Conservation (phyloP, 2,329 filamentous ascomycete genomes). For the Penicillium sp. region DNA sequence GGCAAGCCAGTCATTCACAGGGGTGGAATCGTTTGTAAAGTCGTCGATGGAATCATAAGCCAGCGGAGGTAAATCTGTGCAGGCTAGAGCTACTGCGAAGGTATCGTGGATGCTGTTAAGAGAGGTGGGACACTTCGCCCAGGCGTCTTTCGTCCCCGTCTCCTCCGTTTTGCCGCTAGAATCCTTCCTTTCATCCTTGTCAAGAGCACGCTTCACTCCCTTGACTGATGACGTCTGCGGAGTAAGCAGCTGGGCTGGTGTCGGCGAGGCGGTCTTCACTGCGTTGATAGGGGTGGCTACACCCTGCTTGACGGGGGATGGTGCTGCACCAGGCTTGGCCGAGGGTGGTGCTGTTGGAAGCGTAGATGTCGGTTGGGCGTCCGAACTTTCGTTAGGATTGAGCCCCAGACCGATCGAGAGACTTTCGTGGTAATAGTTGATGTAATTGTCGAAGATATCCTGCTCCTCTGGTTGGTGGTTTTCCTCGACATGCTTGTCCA, state of each 20-base stretch:
- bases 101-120: slow-evolving; percentile 38
- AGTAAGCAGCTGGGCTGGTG: slow-evolving; percentile 34
- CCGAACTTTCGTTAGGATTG: slow-evolving; percentile 19
- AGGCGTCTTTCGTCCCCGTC: slow-evolving; percentile 30
- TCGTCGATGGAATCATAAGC: slow-evolving; percentile 38
- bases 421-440: slow-evolving; percentile 55
- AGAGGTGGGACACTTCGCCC: slow-evolving; percentile 39
- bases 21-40: slow-evolving; percentile 29
- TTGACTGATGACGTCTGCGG: slow-evolving; percentile 28
- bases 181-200: slow-evolving; percentile 19
- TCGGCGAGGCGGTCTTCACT: slow-evolving; percentile 34
- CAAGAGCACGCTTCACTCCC: slow-evolving; percentile 21
- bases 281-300: slow-evolving; percentile 29
- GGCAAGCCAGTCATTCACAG: slow-evolving; percentile 17
- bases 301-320: slow-evolving; percentile 30
- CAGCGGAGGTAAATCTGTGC: slow-evolving; percentile 28
- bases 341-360: slow-evolving; percentile 11
- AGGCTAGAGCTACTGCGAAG: slow-evolving; percentile 35
- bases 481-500: slow-evolving; percentile 54
- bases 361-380: slow-evolving; percentile 17
- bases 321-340: slow-evolving; percentile 20
- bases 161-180: slow-evolving; percentile 4
- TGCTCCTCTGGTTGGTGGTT: slow-evolving; percentile 49
- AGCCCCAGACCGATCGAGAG: slow-evolving; percentile 51
- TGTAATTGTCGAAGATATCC: slow-evolving; percentile 48